Percentiles rank a stretch among this genome's conserved stretches.
These are phyloP conservation scores for Orbilia quercus DNA, from an alignment of 2,329 filamentous ascomycete genomes.

Conservation along the genomic window DNA sequence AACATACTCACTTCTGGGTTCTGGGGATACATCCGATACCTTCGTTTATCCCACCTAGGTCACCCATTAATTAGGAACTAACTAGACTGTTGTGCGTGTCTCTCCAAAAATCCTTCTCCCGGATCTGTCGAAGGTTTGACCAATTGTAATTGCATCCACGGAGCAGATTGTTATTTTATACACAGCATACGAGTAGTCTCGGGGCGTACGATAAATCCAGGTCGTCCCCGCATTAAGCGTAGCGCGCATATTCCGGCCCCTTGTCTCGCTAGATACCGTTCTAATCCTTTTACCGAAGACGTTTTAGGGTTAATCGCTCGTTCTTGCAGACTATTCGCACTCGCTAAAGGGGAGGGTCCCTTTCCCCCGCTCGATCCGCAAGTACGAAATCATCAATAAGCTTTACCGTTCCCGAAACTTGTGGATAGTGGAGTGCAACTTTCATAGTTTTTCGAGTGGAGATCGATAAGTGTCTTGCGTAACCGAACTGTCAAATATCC, in stretches of 20 bases:
- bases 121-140: constrained; percentile 8
- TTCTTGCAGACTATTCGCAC: background rate
- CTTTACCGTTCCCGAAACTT: constrained; percentile 30
- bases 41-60: background rate
- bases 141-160: background rate
- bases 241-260: background rate
- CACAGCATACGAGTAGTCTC: background rate
- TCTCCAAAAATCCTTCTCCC: constrained; percentile 1
- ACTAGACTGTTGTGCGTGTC: background rate
- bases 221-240: constrained; percentile 10
- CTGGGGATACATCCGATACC: background rate
- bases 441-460: background rate
- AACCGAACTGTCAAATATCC: constrained; percentile 32
- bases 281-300: background rate
- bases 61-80: background rate
- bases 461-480: constrained; percentile 4
- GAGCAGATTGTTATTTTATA: background rate
- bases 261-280: constrained; percentile 3
- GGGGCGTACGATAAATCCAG: too few relatives aligned
- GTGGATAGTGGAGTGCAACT: background rate
- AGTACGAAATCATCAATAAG: constrained; percentile 7
- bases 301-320: constrained; percentile 8
- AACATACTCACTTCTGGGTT: background rate
- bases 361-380: too few relatives aligned
- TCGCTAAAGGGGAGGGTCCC: constrained; percentile 7